Evolutionary conservation across 2,329 filamentous ascomycete species (phyloP).

Genomic region (Aspergillus sergii): DNA sequence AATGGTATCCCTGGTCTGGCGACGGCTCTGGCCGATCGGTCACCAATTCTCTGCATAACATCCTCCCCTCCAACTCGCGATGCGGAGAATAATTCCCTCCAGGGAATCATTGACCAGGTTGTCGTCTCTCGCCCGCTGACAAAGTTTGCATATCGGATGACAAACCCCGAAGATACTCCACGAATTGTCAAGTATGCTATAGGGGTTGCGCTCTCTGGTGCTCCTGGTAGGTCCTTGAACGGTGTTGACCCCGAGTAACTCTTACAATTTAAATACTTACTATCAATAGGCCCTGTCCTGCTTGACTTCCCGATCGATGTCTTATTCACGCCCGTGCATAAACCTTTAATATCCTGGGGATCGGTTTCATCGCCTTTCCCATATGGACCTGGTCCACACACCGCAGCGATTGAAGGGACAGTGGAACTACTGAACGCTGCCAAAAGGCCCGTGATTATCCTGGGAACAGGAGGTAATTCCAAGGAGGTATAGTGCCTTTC

Average conservation of each 20-base stretch:
- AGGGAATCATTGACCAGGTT: constrained; percentile 52
- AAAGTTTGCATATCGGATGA: constrained; percentile 51
- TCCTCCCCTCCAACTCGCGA: constrained; percentile 49
- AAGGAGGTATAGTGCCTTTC: background rate
- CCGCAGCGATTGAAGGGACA: background rate
- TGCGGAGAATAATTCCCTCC: constrained; percentile 50
- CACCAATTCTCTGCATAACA: constrained; percentile 50
- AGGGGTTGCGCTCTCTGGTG: constrained; percentile 42
- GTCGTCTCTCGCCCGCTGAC: constrained; percentile 48
- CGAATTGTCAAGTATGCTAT: constrained; percentile 48
- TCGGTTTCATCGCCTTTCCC: background rate
- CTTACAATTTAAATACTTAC: background rate
- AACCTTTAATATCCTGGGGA: background rate
- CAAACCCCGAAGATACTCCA: constrained; percentile 49
- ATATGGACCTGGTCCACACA: background rate
- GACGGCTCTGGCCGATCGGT: constrained; percentile 50
- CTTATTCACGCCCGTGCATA: background rate
- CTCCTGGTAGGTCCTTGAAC: constrained; percentile 34
- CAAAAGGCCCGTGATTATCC: background rate
- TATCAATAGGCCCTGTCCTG: background rate
- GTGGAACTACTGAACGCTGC: background rate
- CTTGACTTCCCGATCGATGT: background rate
- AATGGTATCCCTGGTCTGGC: constrained; percentile 51
- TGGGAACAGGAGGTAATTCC: background rate
- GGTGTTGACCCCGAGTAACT: no score